A percentile compares a stretch with the other conserved stretches of the same genome.
Conservation (phyloP, 2,329 filamentous ascomycete species). For the Aspergillus felis region DNA sequence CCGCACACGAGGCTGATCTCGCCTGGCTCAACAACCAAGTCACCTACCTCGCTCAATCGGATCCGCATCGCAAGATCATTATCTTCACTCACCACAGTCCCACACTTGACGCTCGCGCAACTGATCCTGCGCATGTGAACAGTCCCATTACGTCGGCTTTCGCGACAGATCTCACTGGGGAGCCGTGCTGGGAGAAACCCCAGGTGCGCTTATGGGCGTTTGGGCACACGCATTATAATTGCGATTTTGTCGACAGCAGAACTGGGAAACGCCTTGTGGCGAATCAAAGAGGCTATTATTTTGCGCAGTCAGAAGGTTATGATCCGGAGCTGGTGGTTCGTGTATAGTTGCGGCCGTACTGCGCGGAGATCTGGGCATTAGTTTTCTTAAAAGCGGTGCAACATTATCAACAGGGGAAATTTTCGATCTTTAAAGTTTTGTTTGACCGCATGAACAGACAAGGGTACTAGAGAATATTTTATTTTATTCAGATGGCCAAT, state of each 20-base stretch:
- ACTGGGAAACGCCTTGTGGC: slow-evolving; percentile 34
- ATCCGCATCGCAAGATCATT: slow-evolving; percentile 34
- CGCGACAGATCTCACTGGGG: slow-evolving; percentile 38
- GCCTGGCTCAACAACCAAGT: slow-evolving; percentile 40
- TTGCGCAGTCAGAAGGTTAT: slow-evolving; percentile 35
- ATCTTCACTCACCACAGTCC: slow-evolving; percentile 41
- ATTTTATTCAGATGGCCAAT: background rate
- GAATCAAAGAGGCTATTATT: slow-evolving; percentile 43
- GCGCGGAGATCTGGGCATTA: too few relatives aligned
- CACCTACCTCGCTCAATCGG: slow-evolving; percentile 19
- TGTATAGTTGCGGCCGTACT: slow-evolving; percentile 5
- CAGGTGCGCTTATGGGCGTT: slow-evolving; percentile 45
- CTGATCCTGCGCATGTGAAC: slow-evolving; percentile 29
- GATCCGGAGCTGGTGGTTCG: slow-evolving; percentile 26
- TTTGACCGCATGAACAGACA: background rate
- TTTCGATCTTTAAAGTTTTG: background rate
- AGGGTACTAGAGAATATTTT: background rate
- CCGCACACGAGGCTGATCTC: slow-evolving; percentile 31
- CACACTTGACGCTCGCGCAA: slow-evolving; percentile 18
- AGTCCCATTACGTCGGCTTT: slow-evolving; percentile 38
- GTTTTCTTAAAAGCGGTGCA: background rate
- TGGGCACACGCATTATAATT: slow-evolving; percentile 49
- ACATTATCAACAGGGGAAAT: background rate
- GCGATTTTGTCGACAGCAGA: slow-evolving; percentile 32
- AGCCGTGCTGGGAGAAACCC: slow-evolving; percentile 37